phyloP scores from a whole-genome alignment of 805 yeast genomes.

The Spencermartinsiella europaea region DNA sequence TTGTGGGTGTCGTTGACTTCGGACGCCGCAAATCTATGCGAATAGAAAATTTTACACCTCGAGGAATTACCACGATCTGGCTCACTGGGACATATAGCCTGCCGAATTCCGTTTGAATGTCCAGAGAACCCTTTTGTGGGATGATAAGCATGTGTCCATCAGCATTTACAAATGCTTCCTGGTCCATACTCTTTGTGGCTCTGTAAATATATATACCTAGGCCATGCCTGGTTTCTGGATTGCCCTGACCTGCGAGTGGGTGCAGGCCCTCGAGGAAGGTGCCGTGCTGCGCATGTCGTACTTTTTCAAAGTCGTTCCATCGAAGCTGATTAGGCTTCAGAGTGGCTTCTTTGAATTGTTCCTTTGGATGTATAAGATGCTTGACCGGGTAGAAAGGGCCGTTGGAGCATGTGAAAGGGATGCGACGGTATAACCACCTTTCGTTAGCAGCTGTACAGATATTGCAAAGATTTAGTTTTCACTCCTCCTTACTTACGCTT shows the following conservation, averaged over 20 bases:
- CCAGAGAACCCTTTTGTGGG: constrained; percentile 23
- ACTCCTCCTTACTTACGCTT: too few species aligned
- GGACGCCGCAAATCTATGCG: too few species aligned
- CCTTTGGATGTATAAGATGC: neutral
- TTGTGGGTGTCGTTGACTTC: too few species aligned
- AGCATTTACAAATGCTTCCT: constrained; percentile 18
- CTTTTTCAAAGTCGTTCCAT: constrained; percentile 18
- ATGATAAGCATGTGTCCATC: constrained; percentile 25
- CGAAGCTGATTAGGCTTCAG: constrained; percentile 20
- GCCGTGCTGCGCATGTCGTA: constrained; percentile 2
- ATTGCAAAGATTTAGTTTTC: too few species aligned
- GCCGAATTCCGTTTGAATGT: constrained; percentile 25
- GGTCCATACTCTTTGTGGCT: constrained; percentile 18
- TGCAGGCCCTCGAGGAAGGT: constrained; percentile 18
- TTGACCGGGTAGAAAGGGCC: neutral
- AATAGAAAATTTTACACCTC: too few species aligned
- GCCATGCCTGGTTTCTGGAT: constrained; percentile 16
- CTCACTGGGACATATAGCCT: too few species aligned
- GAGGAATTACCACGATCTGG: too few species aligned
- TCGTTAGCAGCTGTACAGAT: too few species aligned
- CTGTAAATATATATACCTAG: constrained; percentile 20
- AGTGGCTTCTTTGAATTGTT: neutral
- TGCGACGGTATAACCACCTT: too few species aligned
- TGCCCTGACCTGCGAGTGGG: constrained; percentile 21
- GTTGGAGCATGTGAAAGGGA: too few species aligned